Percentiles rank a stretch among this genome's conserved stretches.
Conservation (phyloP, 1,284 basidiomycete genomes). For the Malassezia japonica region DNA sequence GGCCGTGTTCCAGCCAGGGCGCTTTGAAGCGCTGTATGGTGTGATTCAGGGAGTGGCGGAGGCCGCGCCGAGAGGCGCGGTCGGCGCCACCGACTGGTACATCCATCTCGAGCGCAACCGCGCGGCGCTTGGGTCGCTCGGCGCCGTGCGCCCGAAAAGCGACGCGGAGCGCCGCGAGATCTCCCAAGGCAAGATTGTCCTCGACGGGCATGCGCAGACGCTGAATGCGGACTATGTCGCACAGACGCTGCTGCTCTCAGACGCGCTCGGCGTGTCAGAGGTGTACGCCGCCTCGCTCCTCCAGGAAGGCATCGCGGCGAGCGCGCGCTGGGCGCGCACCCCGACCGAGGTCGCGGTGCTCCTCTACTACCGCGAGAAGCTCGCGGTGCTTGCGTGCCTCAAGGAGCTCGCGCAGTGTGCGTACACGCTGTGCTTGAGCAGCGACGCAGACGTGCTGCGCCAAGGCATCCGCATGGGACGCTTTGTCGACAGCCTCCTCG, state of each 20-base stretch:
- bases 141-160: conserved; percentile 25
- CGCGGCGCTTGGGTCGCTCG: conserved; percentile 34
- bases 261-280: conserved; percentile 37
- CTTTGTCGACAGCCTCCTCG: conserved; percentile 31
- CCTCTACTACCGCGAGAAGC: conserved; percentile 39
- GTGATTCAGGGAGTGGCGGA: conserved; percentile 27
- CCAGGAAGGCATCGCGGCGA: conserved; percentile 34
- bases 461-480: conserved; percentile 36
- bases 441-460: conserved; percentile 25
- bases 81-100: conserved; percentile 38
- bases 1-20: conserved; percentile 33
- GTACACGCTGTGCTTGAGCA: conserved; percentile 34
- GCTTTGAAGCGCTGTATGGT: conserved; percentile 38
- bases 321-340: conserved; percentile 36
- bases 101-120: conserved; percentile 37
- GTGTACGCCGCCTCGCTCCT: conserved; percentile 43
- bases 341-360: conserved; percentile 41
- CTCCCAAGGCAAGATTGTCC: conserved; percentile 32
- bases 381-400: conserved; percentile 36
- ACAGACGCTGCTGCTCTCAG: conserved; percentile 35
- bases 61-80: conserved; percentile 19
- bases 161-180: conserved; percentile 43
- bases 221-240: conserved; percentile 44
- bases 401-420: conserved; percentile 35
- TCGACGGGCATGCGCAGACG: conserved; percentile 30